A percentile compares a stretch with the other conserved stretches of the same genome.
These are phyloP conservation scores for Pistacia integerrima DNA, from an alignment of 345 rosid species.

Conservation along the genomic window DNA sequence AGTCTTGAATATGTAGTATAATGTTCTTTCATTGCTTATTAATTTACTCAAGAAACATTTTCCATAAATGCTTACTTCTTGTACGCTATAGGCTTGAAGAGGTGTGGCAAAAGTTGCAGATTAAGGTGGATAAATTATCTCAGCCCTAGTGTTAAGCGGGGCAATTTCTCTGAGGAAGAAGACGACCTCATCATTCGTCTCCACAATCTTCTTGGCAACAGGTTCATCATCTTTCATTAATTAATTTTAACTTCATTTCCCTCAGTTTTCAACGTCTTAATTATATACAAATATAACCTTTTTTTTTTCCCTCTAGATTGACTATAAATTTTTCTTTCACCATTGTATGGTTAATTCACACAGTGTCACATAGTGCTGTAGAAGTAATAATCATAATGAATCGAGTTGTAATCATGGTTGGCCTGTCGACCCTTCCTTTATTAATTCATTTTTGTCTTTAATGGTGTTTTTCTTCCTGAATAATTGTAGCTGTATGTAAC, in stretches of 20 bases:
- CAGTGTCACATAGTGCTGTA: no score
- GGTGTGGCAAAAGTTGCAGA: constrained; percentile 50
- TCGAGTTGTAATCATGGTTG: neutral
- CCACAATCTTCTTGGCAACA: constrained; percentile 45
- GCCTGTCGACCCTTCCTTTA: neutral
- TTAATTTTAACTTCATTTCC: no score
- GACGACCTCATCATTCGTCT: constrained; percentile 49
- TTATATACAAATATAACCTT: no score
- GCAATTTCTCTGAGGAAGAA: constrained; percentile 41
- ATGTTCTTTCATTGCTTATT: no score
- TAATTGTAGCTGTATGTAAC: neutral
- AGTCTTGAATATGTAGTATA: no score
- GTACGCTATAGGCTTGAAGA: constrained; percentile 29
- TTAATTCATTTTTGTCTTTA: neutral
- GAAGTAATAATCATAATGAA: no score
- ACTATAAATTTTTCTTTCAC: neutral
- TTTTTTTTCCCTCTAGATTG: neutral
- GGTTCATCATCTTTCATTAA: constrained; percentile 19
- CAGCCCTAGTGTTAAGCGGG: constrained; percentile 41
- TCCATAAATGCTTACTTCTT: no score
- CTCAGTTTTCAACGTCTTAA: no score
- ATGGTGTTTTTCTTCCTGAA: neutral
- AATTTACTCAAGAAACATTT: no score
- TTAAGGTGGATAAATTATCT: constrained; percentile 47
- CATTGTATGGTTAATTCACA: no score